Conservation (phyloP, 352 stramenopile species). For the Pythium aphanidermatum region DNA sequence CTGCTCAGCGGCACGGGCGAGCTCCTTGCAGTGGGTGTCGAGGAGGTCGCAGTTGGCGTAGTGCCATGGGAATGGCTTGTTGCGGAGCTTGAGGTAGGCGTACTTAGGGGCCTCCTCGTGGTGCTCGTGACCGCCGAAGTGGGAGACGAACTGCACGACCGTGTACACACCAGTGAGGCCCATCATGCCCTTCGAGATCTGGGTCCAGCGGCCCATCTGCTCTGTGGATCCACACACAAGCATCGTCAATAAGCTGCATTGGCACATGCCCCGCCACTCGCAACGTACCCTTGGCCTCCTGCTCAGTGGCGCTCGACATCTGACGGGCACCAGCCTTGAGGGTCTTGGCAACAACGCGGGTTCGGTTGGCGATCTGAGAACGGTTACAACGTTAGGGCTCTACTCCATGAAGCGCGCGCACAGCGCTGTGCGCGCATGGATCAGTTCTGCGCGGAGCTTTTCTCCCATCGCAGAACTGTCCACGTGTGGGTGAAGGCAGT, state of each 20-base stretch:
- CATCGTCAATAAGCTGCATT: too few relatives aligned
- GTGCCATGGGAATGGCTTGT: conserved; percentile 82
- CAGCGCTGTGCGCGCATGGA: too few relatives aligned
- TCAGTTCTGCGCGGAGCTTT: too few relatives aligned
- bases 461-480: too few relatives aligned
- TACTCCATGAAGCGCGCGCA: conserved; percentile 40
- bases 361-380: too few relatives aligned
- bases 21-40: conserved; percentile 65
- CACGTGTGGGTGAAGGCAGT: too few relatives aligned
- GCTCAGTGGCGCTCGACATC: conserved; percentile 79
- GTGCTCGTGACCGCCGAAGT: conserved; percentile 38
- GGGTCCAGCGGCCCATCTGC: conserved; percentile 81
- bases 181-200: conserved; percentile 85
- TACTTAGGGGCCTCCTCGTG: conserved; percentile 57
- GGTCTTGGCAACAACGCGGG: conserved; percentile 41
- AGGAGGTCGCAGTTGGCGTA: conserved; percentile 78
- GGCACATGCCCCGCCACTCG: too few relatives aligned
- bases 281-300: conserved; percentile 70
- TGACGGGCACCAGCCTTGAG: conserved; percentile 50
- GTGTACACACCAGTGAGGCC: conserved; percentile 48
- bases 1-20: conserved; percentile 57
- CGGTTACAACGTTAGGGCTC: conserved; percentile 60
- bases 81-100: conserved; percentile 85
- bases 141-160: conserved; percentile 45
- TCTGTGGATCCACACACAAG: conserved; percentile 26